Evolutionary conservation across 306 rosid genomes (phyloP).

Genomic region (Alnus glutinosa): DNA sequence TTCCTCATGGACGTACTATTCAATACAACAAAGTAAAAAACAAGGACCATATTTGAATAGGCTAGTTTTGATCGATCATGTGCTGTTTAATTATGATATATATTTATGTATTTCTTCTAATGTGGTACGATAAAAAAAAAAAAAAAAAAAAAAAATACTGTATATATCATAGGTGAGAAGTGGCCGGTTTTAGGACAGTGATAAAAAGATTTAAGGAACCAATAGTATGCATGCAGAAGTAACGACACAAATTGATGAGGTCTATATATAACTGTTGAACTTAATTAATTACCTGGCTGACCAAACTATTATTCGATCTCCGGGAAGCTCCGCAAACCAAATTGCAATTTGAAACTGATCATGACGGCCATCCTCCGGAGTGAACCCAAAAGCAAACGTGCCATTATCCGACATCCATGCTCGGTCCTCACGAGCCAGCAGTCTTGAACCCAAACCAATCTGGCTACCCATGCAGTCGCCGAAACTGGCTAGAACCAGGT

Average conservation of each 20-base stretch:
- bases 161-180: not conserved
- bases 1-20: no score
- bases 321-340: slow-evolving; percentile 87
- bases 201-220: not conserved
- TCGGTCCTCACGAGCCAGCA: slow-evolving; percentile 53
- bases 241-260: not conserved
- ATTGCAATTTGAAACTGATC: slow-evolving; percentile 48
- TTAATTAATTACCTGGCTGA: slow-evolving; percentile 63
- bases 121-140: not conserved
- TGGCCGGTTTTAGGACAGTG: not conserved
- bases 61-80: no score
- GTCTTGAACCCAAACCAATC: slow-evolving; percentile 56
- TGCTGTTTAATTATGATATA: no score
- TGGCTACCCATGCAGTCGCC: slow-evolving; percentile 39
- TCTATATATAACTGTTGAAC: not conserved
- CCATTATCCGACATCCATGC: slow-evolving; percentile 72
- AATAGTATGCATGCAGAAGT: not conserved
- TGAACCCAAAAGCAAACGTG: slow-evolving; percentile 87
- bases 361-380: slow-evolving; percentile 32
- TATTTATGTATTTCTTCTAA: not conserved
- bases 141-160: no score
- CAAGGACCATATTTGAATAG: no score
- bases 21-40: not conserved
- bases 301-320: slow-evolving; percentile 73
- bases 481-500: slow-evolving; percentile 30